A percentile compares a stretch with the other conserved stretches of the same genome.
These are phyloP conservation scores for Pseudocercospora vitis DNA, from an alignment of 2,329 filamentous ascomycete species.

Conservation along the genomic window DNA sequence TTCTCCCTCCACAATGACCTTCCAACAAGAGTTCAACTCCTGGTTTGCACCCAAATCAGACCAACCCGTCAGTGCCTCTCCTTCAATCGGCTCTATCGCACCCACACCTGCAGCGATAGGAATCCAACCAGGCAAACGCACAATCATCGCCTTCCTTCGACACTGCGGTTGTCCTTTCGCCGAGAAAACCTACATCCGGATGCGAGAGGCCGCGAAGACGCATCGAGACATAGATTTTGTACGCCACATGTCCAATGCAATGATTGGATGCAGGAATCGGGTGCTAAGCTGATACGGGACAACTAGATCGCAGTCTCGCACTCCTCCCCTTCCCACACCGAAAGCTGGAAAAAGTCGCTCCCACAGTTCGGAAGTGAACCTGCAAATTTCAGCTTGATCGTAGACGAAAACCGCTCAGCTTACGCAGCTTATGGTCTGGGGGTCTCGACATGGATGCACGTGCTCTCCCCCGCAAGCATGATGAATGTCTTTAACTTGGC, in stretches of 20 bases:
- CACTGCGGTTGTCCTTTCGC: slow-evolving; percentile 75
- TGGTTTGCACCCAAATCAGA: slow-evolving; percentile 46
- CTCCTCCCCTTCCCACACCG: slow-evolving; percentile 54
- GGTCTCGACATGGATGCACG: slow-evolving; percentile 60
- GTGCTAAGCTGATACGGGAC: no score
- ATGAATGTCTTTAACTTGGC: slow-evolving; percentile 60
- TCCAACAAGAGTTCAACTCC: slow-evolving; percentile 41
- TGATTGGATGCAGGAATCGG: no score
- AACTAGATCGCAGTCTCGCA: slow-evolving; percentile 61
- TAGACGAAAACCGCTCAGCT: slow-evolving; percentile 59
- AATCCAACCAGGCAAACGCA: slow-evolving; percentile 57
- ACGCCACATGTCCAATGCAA: no score
- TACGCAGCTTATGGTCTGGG: slow-evolving; percentile 63
- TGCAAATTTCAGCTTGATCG: slow-evolving; percentile 58
- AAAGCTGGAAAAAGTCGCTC: slow-evolving; percentile 55
- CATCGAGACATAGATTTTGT: slow-evolving; percentile 54
- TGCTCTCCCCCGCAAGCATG: slow-evolving; percentile 60
- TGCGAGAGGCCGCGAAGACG: slow-evolving; percentile 54
- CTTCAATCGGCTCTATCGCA: slow-evolving; percentile 56
- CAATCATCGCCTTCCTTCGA: slow-evolving; percentile 66
- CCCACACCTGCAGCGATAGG: slow-evolving; percentile 55
- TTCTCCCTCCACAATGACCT: slow-evolving; percentile 18
- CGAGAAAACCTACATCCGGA: slow-evolving; percentile 47
- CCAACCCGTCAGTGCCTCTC: slow-evolving; percentile 34
- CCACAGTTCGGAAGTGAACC: slow-evolving; percentile 52